Base-by-base conservation (phyloP, 2,329 filamentous ascomycete species). In the Sporothrix schenckii region DNA sequence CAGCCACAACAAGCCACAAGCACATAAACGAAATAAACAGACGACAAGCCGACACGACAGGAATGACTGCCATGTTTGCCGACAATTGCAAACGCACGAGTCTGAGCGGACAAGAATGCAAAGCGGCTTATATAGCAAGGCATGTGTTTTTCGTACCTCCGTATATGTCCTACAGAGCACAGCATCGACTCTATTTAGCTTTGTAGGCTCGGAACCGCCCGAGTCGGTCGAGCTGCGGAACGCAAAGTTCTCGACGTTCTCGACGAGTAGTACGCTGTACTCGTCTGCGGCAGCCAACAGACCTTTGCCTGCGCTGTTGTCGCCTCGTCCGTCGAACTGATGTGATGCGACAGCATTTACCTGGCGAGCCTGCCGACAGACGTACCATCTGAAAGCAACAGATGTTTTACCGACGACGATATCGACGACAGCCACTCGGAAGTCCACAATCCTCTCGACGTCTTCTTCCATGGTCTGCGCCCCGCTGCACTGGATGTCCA, bases 401-500 rank as follows among this genome's bases (percentile, higher is more conserved):
- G 53, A n/a, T 0, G 30, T 30, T 3, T 6, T 5, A n/a, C 27
- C 63, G 24, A n/a, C 30, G 27, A 66, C 7, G 4, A 52, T 44
- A n/a, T n/a, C n/a, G 44, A 50, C 24, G 1, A 44, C 3, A 3
- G 13, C 61, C 24, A 24, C 24, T 24, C 24, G 24, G 24, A 24
- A 78, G n/a, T 78, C 80, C 63, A 82, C 80, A 49, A 69, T 54
- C 9, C 21, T n/a, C 30, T 53, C 68, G 27, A 69, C 24, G 30
- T 58, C 56, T 56, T 69, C 49, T 24, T 69, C 68, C 30, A 69
- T 65, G 9, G 54, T 30, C n/a, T 63, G 49, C 24, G 65, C 39
- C 68, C 65, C 56, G 3, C 68, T 58, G 27, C 56, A 56, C 69
- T 83, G 81, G 1, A 80, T 78, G 63, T 81, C 80, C 69, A 81